Percentiles rank a stretch among this genome's conserved stretches.
phyloP scores from a whole-genome alignment of 352 stramenopile species.

The Blastocystis sp. region DNA sequence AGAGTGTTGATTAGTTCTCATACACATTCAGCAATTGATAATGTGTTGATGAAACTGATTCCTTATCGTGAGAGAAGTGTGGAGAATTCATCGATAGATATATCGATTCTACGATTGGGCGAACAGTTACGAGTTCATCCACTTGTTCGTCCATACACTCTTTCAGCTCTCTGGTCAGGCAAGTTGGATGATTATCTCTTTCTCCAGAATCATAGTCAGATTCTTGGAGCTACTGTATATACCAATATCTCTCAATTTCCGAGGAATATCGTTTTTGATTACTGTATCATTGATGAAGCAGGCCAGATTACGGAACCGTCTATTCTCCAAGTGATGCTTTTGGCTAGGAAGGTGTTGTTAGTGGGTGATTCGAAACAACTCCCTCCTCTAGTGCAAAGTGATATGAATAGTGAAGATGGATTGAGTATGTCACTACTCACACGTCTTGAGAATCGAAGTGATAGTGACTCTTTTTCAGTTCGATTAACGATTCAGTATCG shows the following conservation, averaged over 20 bases:
- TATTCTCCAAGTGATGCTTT: constrained; percentile 84
- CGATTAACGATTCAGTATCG: constrained; percentile 95
- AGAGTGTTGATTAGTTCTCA: constrained; percentile 52
- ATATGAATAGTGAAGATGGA: constrained; percentile 80
- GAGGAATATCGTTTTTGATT: constrained; percentile 84
- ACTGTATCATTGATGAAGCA: constrained; percentile 95
- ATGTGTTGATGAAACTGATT: constrained; percentile 49
- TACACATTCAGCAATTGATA: constrained; percentile 62
- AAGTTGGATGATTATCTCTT: constrained; percentile 18
- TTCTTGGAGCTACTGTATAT: constrained; percentile 56
- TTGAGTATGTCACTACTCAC: constrained; percentile 85
- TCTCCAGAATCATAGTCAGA: neutral
- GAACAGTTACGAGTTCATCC: constrained; percentile 29
- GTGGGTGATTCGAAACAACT: constrained; percentile 96
- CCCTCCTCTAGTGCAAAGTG: constrained; percentile 85
- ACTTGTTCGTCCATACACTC: neutral
- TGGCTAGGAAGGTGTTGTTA: constrained; percentile 88
- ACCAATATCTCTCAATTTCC: constrained; percentile 70
- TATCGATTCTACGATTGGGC: constrained; percentile 45
- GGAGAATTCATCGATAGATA: neutral
- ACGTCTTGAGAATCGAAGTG: constrained; percentile 79
- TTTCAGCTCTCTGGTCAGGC: constrained; percentile 4
- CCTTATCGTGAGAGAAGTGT: neutral
- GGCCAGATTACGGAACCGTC: constrained; percentile 94
- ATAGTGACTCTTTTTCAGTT: constrained; percentile 75